Conservation (phyloP, 1,139 yeast species). For the Blastobotrys buckinghamii region DNA sequence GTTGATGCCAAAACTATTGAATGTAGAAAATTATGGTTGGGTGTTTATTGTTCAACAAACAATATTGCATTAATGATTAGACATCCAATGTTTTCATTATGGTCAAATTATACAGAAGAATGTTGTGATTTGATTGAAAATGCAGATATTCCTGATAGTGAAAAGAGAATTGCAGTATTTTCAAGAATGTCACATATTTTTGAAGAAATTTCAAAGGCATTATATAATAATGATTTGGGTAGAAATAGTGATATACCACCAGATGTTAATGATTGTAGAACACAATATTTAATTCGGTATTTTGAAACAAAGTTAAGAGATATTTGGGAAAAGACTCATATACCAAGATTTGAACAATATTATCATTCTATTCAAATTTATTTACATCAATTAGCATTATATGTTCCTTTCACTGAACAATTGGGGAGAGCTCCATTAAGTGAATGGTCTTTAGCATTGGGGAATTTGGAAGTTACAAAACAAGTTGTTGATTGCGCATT, state of each 20-base stretch:
- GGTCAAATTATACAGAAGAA: slow-evolving; percentile 56
- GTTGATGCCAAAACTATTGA: slow-evolving; percentile 33
- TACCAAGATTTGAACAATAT: slow-evolving; percentile 17
- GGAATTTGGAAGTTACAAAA: slow-evolving; percentile 19
- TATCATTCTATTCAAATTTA: slow-evolving; percentile 67
- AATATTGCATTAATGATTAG: slow-evolving; percentile 30
- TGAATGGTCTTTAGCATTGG: slow-evolving; percentile 31
- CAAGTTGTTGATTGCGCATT: slow-evolving; percentile 22
- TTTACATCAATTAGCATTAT: slow-evolving; percentile 56
- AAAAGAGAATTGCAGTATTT: slow-evolving; percentile 46
- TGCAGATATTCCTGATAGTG: slow-evolving; percentile 25
- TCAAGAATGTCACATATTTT: slow-evolving; percentile 54
- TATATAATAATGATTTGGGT: slow-evolving; percentile 18
- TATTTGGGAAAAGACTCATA: slow-evolving; percentile 1
- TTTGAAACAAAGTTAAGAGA: slow-evolving; percentile 22
- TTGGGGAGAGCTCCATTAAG: slow-evolving; percentile 35
- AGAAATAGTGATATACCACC: slow-evolving; percentile 27
- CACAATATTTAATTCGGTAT: slow-evolving; percentile 21
- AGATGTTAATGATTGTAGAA: slow-evolving; percentile 24
- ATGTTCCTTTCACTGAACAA: slow-evolving; percentile 24
- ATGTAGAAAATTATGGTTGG: slow-evolving; percentile 33
- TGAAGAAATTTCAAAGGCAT: slow-evolving; percentile 46
- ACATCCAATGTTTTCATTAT: slow-evolving; percentile 27
- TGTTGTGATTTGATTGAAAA: slow-evolving; percentile 47
- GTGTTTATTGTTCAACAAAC: slow-evolving; percentile 28